Conservation (phyloP, 2,329 filamentous ascomycete genomes). For the Cadophora sp. region DNA sequence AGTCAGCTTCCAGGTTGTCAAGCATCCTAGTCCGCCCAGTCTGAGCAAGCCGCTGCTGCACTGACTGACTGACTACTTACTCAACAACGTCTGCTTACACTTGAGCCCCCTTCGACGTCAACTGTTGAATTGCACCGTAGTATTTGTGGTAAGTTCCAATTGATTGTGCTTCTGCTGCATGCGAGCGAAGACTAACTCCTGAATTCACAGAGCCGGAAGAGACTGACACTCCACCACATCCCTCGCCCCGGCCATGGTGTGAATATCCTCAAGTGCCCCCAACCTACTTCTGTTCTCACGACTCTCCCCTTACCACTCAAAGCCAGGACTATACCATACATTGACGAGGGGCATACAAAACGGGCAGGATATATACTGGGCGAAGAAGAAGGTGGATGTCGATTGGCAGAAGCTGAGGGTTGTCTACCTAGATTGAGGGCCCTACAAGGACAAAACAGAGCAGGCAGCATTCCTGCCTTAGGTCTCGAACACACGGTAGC, state of each 20-base stretch:
- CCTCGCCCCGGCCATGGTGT: conserved; percentile 33
- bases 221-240: not conserved
- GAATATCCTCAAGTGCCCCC: conserved; percentile 27
- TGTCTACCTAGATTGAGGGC: conserved; percentile 17
- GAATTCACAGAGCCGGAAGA: conserved; percentile 11
- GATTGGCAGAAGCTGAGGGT: conserved; percentile 22
- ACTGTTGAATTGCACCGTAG: conserved; percentile 18
- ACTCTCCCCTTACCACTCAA: conserved; percentile 15
- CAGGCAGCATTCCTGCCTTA: conserved; percentile 36
- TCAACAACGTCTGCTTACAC: conserved; percentile 23
- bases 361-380: conserved; percentile 11
- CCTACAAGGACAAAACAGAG: conserved; percentile 22
- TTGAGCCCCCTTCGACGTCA: conserved; percentile 22
- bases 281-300: conserved; percentile 26
- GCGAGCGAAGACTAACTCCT: conserved; percentile 16
- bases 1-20: conserved; percentile 4
- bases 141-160: conserved; percentile 27
- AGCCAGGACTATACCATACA: conserved; percentile 20
- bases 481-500: conserved; percentile 31
- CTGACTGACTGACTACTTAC: conserved; percentile 12
- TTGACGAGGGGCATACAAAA: not conserved
- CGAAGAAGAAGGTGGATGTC: conserved; percentile 32
- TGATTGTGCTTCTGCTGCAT: conserved; percentile 6
- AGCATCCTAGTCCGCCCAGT: conserved; percentile 15
- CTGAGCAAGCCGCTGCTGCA: conserved; percentile 2